Conservation (phyloP, 176 grass and related monocot species). For the Zea mays region Zm-B73-REFERENCE-NAM-5.0 NC_050097.1:203067001-203067500, state of each 20-base stretch:
- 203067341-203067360: constrained; percentile 54
- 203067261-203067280: not conserved
- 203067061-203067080: constrained; percentile 82
- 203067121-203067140: constrained; percentile 61
- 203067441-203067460: constrained; percentile 60
- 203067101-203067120: constrained; percentile 84
- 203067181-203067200: not conserved
- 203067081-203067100: constrained; percentile 99
- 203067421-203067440: constrained; percentile 52
- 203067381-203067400: constrained; percentile 63
- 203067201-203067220: not conserved
- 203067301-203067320: constrained; percentile 81
- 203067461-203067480: constrained; percentile 81
- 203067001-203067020: constrained; percentile 91
- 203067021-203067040: constrained; percentile 89
- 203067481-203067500: constrained; percentile 65
- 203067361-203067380: constrained; percentile 64
- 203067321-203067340: constrained; percentile 89
- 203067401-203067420: constrained; percentile 75
- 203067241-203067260: not conserved
- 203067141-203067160: constrained; percentile 83
- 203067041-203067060: constrained; percentile 97
- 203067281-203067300: constrained; percentile 42
- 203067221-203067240: not conserved
- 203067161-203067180: not conserved